A percentile compares a stretch with the other conserved stretches of the same genome.
phyloP scores from a whole-genome alignment of 192 early-diverging fungal genomes.

The Backusella macrospora region DNA sequence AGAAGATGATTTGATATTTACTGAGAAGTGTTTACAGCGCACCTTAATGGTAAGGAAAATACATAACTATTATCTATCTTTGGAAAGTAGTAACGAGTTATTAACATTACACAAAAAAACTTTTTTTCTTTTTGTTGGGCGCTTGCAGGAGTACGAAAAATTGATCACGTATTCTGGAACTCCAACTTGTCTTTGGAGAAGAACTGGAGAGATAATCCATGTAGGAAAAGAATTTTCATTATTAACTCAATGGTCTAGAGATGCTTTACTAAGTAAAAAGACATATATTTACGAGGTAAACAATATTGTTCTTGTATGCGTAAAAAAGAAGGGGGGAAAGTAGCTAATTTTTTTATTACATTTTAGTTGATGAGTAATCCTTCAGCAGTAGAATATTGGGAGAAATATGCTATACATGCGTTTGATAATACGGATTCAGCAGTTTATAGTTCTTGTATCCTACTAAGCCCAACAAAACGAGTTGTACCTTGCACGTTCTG shows the following conservation, averaged over 20 bases:
- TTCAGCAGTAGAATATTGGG: constrained; percentile 94
- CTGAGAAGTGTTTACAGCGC: constrained; percentile 95
- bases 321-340: no score
- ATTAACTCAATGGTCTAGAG: constrained; percentile 88
- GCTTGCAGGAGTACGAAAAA: constrained; percentile 86
- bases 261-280: constrained; percentile 76
- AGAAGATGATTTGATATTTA: constrained; percentile 91
- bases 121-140: neutral
- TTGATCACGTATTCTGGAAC: constrained; percentile 93
- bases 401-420: constrained; percentile 87
- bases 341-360: no score
- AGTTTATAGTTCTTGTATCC: constrained; percentile 86
- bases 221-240: constrained; percentile 97
- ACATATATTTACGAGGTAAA: constrained; percentile 81
- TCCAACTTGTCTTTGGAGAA: constrained; percentile 94
- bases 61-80: neutral
- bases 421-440: constrained; percentile 91
- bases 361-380: constrained; percentile 85
- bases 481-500: constrained; percentile 89
- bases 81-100: neutral
- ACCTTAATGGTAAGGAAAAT: constrained; percentile 69
- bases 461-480: constrained; percentile 70
- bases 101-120: neutral
- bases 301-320: neutral
- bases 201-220: constrained; percentile 91